Percentiles rank a stretch among this genome's conserved stretches.
phyloP scores from a whole-genome alignment of 768 basidiomycete species.

The Suillus ampliporus region DNA sequence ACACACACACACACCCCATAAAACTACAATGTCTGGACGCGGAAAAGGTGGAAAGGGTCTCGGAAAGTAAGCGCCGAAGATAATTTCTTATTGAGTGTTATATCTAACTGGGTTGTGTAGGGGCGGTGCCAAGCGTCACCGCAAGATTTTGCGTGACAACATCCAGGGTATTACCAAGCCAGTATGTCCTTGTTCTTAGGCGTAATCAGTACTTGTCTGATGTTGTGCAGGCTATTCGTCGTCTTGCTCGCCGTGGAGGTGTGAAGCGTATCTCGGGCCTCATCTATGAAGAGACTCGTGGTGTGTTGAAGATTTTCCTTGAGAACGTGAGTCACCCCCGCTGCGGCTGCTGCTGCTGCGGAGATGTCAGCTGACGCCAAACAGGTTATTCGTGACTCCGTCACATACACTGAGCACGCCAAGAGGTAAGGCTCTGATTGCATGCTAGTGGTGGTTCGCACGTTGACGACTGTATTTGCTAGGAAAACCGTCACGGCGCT shows the following conservation, averaged over 20 bases:
- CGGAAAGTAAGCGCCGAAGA: constrained; percentile 41
- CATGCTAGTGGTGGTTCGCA: not conserved
- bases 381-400: constrained; percentile 89
- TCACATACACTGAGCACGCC: constrained; percentile 93
- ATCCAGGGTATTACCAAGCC: constrained; percentile 60
- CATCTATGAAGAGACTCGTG: constrained; percentile 92
- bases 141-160: constrained; percentile 53
- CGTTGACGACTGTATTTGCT: constrained; percentile 12
- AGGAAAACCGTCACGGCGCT: constrained; percentile 88
- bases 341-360: constrained; percentile 16
- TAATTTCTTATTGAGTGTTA: not conserved
- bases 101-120: constrained; percentile 25
- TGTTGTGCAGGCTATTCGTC: constrained; percentile 79
- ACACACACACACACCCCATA: constrained; percentile 11
- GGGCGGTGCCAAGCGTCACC: constrained; percentile 53
- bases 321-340: constrained; percentile 72
- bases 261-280: constrained; percentile 91
- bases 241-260: constrained; percentile 91
- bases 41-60: constrained; percentile 58
- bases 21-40: constrained; percentile 50
- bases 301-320: constrained; percentile 90
- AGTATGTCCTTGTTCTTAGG: constrained; percentile 33
- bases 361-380: constrained; percentile 16
- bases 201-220: constrained; percentile 42
- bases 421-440: constrained; percentile 52